Evolutionary conservation across 2,329 filamentous ascomycete species (phyloP).

Genomic region (Diaporthe nobilis): DNA sequence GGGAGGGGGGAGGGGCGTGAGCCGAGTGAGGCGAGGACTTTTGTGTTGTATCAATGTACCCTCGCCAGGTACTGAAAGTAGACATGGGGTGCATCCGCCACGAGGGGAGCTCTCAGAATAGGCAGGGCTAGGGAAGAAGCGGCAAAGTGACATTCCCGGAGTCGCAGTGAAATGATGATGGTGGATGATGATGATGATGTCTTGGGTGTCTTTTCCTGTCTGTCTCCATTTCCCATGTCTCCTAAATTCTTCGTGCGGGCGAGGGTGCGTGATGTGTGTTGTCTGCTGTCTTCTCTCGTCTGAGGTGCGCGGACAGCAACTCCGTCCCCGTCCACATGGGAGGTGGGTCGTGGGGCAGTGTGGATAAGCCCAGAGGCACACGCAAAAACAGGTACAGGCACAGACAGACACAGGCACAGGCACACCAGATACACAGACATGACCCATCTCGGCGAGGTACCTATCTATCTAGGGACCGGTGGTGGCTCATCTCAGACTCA

Average conservation of each 20-base stretch:
- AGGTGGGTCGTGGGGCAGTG: conserved; percentile 24
- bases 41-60: conserved; percentile 29
- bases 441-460: conserved; percentile 27
- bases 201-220: neutral
- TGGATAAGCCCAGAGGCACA: conserved; percentile 26
- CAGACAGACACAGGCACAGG: neutral
- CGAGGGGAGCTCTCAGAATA: conserved; percentile 24
- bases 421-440: conserved; percentile 1
- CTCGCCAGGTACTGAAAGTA: neutral
- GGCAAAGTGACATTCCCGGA: conserved; percentile 12
- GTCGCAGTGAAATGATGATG: conserved; percentile 7
- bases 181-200: neutral
- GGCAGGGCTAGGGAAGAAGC: neutral
- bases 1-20: neutral
- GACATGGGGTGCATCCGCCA: conserved; percentile 29
- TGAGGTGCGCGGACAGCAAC: conserved; percentile 17
- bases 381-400: neutral
- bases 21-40: neutral
- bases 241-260: neutral
- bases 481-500: conserved; percentile 25
- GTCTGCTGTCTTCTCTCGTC: neutral
- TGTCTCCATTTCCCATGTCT: neutral
- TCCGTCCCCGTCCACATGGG: conserved; percentile 18
- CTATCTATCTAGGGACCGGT: conserved; percentile 16
- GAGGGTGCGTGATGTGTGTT: neutral